Base-by-base conservation (phyloP, 148 eudicot species). In the Silene conica region DNA sequence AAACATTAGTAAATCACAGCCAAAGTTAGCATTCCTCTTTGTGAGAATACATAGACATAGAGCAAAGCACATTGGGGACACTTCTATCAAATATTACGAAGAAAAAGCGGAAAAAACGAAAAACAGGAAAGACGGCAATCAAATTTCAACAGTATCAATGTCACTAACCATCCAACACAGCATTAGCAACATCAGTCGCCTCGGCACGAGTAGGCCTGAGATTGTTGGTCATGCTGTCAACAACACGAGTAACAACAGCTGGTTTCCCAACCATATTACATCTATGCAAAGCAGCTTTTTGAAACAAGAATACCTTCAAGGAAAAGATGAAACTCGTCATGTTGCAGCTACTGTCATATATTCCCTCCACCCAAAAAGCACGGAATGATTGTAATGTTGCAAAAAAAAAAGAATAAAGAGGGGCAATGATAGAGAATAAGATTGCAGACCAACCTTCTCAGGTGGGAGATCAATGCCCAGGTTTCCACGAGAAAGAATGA, bases 151-250 rank as follows among this genome's bases (percentile, higher is more conserved):
- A 74, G 14, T 22, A 9, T 43, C 59, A 38, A 21, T 20, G n/a
- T 38, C 23, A 78, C 83, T 68, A 54, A 93, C 98, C 98, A 80
- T 93, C 98, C 78, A 93, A 78, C 26, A 93, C 92, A 77, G 97
- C 98, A 83, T 93, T 93, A 70, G 98, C 98, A 69, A 93, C 98
- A 87, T 93, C 97, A 79, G 98, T 93, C 57, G 97, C 98, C 84
- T 91, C 95, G 9, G 98, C 98, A 80, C 98, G 95, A 78, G 98
- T 93, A 67, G 98, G 98, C 62, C 98, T 87, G 66, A 93, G 92
- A 79, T 91, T 93, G 78, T 89, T 88, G 68, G 97, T 93, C 98
- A 93, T 91, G 70, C 97, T 93, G 85, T 93, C 98, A 61, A 93
- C 98, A 78, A 93, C 98, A 69, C 97, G 98, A 70, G 98, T 93